Conservation (phyloP, 768 basidiomycete genomes). For the Chlorophyllum brunneum region DNA sequence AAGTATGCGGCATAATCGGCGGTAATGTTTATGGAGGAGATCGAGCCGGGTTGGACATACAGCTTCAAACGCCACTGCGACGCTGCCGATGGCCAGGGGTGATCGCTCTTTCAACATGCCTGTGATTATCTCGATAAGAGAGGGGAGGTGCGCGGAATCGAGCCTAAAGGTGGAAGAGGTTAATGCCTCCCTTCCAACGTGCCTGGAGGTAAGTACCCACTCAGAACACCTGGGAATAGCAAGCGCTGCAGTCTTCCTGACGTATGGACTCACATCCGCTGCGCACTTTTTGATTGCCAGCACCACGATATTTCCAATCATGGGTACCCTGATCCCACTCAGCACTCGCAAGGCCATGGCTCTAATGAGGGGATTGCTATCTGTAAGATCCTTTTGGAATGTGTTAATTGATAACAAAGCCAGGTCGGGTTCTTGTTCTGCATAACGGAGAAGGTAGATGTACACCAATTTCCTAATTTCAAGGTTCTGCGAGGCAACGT, state of each 20-base stretch:
- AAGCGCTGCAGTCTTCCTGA: slow-evolving; percentile 87
- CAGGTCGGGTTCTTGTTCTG: slow-evolving; percentile 90
- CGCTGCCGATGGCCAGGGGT: slow-evolving; percentile 83
- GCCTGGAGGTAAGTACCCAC: slow-evolving; percentile 26
- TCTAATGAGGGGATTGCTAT: slow-evolving; percentile 89
- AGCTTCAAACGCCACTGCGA: slow-evolving; percentile 78
- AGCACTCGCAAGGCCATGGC: slow-evolving; percentile 95
- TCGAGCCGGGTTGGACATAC: slow-evolving; percentile 88
- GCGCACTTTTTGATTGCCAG: slow-evolving; percentile 92
- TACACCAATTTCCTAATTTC: slow-evolving; percentile 97
- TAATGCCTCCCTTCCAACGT: not conserved
- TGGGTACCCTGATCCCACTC: slow-evolving; percentile 85
- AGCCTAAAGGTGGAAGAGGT: slow-evolving; percentile 42
- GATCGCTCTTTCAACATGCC: slow-evolving; percentile 70
- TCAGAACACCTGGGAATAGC: slow-evolving; percentile 85
- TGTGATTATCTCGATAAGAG: slow-evolving; percentile 65
- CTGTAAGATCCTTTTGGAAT: slow-evolving; percentile 94
- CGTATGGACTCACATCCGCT: slow-evolving; percentile 89
- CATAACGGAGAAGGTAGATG: slow-evolving; percentile 94
- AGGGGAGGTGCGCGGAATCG: slow-evolving; percentile 66
- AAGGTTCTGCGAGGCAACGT: slow-evolving; percentile 88
- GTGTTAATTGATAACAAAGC: slow-evolving; percentile 96
- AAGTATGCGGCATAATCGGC: slow-evolving; percentile 77
- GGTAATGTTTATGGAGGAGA: slow-evolving; percentile 84
- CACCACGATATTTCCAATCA: slow-evolving; percentile 82